Base-by-base conservation (phyloP, 2,329 filamentous ascomycete genomes). In the Beauveria bassiana region DNA sequence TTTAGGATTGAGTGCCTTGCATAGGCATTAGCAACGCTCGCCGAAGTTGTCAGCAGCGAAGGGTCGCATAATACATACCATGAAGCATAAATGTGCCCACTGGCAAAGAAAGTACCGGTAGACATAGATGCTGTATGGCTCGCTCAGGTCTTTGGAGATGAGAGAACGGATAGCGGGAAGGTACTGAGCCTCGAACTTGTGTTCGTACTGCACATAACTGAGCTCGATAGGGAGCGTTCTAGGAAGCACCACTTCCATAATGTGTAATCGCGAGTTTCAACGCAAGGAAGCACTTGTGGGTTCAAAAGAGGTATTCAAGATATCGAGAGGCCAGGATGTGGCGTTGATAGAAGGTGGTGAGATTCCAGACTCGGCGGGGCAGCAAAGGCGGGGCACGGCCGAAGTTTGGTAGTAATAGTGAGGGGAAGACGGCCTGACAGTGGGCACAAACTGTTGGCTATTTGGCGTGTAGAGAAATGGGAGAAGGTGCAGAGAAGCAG, bases 71-170 rank as follows among this genome's bases (percentile, higher is more conserved):
- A 56, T 49, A 59, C 72, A 40, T 77, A 93, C 92, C 86, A 98
- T 90, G 75, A 91, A 98, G 75, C 95, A 99, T n/a, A 99, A 79
- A 71, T 98, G 89, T 5, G 90, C 90, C 95, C 95, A 99, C 82
- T 98, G 92, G 72, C 96, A 96, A 20, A 99, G 79, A 70, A 99
- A 99, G 74, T 99, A 99, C 38, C 95, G 87, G 75, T 98, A 99
- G 62, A 99, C 95, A 78, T 99, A 99, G 72, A 99, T 98, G 76
- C 93, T 98, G 74, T 99, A 99, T 1, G 95, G 95, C 74, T 99
- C 95, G 68, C 93, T 98, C 55, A 99, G 82, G 72, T 98, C 95
- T 70, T 93, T 96, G 50, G 93, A 95, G 70, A 99, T 99, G 71
- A 99, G 78, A 62, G 93, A 87, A 61, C 93, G 87, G 74, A 99